phyloP scores from a whole-genome alignment of 768 basidiomycete genomes.

The Rhizopogon sp. region DNA sequence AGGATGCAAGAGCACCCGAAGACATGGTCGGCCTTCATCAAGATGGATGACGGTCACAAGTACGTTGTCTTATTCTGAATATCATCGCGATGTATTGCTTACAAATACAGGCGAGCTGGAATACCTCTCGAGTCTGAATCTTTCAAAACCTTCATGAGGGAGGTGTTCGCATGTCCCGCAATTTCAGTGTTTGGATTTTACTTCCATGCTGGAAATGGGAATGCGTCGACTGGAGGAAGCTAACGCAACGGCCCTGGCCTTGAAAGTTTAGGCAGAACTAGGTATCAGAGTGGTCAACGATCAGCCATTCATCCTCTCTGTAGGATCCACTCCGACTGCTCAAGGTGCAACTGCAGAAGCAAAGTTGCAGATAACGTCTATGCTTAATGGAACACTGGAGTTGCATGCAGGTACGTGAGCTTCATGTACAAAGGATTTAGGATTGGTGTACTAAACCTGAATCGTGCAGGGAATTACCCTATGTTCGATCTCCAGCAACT shows the following conservation, averaged over 20 bases:
- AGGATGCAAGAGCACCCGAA: conserved; percentile 33
- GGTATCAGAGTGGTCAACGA: conserved; percentile 27
- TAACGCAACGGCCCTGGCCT: conserved; percentile 51
- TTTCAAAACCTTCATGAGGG: conserved; percentile 51
- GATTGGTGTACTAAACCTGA: background rate
- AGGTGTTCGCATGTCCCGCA: conserved; percentile 46
- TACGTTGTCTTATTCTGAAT: conserved; percentile 30
- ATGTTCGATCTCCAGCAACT: conserved; percentile 81
- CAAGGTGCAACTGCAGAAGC: conserved; percentile 63
- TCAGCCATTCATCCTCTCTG: conserved; percentile 62
- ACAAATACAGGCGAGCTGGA: conserved; percentile 61
- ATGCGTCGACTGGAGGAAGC: conserved; percentile 68
- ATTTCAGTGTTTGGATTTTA: conserved; percentile 79
- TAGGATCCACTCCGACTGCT: conserved; percentile 83
- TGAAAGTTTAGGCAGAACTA: conserved; percentile 38
- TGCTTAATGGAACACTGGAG: conserved; percentile 60
- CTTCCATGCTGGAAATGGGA: conserved; percentile 71
- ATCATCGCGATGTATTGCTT: conserved; percentile 3
- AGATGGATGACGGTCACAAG: conserved; percentile 75
- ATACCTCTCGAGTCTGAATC: conserved; percentile 44
- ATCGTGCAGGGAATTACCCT: conserved; percentile 62
- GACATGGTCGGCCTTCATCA: conserved; percentile 75
- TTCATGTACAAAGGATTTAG: background rate
- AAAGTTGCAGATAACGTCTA: conserved; percentile 34
- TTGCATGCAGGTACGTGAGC: conserved; percentile 60